phyloP scores from a whole-genome alignment of 176 grass and related monocot species.

The Eleusine indica region DNA sequence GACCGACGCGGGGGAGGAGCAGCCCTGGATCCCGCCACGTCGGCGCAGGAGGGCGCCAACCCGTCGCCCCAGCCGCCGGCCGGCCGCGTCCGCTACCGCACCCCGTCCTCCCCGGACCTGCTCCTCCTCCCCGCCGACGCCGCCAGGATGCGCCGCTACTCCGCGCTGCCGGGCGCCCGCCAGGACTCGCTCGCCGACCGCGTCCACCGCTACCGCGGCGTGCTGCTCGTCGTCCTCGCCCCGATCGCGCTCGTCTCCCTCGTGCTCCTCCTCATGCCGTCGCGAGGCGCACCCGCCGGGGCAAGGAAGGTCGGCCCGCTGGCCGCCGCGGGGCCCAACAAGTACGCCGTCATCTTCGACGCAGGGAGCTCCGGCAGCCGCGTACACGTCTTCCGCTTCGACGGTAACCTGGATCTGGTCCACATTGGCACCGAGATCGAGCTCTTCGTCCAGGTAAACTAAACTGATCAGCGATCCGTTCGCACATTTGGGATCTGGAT shows the following conservation, averaged over 20 bases:
- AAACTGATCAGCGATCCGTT: neutral
- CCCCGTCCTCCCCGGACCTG: constrained; percentile 68
- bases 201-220: constrained; percentile 71
- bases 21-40: constrained; percentile 58
- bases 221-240: constrained; percentile 71
- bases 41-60: constrained; percentile 50
- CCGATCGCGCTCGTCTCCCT: constrained; percentile 73
- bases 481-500: constrained; percentile 43
- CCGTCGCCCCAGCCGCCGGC: constrained; percentile 39
- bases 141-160: constrained; percentile 70
- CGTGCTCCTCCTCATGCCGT: constrained; percentile 75
- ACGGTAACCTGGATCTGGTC: constrained; percentile 75
- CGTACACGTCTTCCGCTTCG: constrained; percentile 96
- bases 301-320: constrained; percentile 39
- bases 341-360: constrained; percentile 91
- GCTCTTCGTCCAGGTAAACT: constrained; percentile 80
- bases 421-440: constrained; percentile 84
- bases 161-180: constrained; percentile 37
- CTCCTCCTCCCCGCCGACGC: constrained; percentile 27
- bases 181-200: constrained; percentile 62
- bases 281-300: neutral
- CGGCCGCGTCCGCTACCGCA: constrained; percentile 76
- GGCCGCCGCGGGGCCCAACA: constrained; percentile 33
- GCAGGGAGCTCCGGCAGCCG: constrained; percentile 97
- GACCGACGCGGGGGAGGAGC: neutral